Conservation (phyloP, 106 monocot genomes). For the Narthecium ossifragum region DNA sequence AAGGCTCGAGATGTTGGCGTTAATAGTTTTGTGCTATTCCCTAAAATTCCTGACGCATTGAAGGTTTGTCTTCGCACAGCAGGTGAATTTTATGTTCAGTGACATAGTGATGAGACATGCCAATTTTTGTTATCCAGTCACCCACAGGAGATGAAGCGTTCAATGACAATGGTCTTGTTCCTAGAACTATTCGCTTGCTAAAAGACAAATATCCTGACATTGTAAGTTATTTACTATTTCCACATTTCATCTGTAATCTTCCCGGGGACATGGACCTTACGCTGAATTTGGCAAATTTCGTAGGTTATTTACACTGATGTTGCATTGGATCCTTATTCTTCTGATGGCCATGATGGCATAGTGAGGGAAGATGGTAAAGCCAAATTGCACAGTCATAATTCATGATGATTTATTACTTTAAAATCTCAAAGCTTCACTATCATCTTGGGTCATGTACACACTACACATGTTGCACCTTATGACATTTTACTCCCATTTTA, state of each 20-base stretch:
- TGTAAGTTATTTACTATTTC: constrained; percentile 42
- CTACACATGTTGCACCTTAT: too few relatives aligned
- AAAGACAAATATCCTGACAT: constrained; percentile 97
- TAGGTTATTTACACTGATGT: constrained; percentile 99
- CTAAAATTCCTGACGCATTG: constrained; percentile 96
- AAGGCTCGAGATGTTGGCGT: constrained; percentile 95
- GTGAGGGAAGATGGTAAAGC: constrained; percentile 99
- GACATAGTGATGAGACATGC: not conserved
- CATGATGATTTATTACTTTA: too few relatives aligned
- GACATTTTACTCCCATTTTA: too few relatives aligned
- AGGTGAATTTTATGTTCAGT: constrained; percentile 3
- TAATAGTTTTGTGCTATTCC: constrained; percentile 91
- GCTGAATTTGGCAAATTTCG: not conserved
- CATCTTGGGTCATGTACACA: too few relatives aligned
- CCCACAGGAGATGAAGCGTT: constrained; percentile 93
- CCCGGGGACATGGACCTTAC: too few relatives aligned
- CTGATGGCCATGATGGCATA: constrained; percentile 99
- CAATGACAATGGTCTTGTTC: constrained; percentile 95
- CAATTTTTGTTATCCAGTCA: constrained; percentile 28
- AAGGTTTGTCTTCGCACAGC: constrained; percentile 41
- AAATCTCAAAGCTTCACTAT: too few relatives aligned
- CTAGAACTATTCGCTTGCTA: constrained; percentile 78
- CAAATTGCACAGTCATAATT: too few relatives aligned
- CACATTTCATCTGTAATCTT: too few relatives aligned
- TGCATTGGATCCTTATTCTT: constrained; percentile 96